A percentile compares a stretch with the other conserved stretches of the same genome.
These are phyloP conservation scores for Bombardia bombarda DNA, from an alignment of 495 filamentous ascomycete species.

Conservation along the genomic window DNA sequence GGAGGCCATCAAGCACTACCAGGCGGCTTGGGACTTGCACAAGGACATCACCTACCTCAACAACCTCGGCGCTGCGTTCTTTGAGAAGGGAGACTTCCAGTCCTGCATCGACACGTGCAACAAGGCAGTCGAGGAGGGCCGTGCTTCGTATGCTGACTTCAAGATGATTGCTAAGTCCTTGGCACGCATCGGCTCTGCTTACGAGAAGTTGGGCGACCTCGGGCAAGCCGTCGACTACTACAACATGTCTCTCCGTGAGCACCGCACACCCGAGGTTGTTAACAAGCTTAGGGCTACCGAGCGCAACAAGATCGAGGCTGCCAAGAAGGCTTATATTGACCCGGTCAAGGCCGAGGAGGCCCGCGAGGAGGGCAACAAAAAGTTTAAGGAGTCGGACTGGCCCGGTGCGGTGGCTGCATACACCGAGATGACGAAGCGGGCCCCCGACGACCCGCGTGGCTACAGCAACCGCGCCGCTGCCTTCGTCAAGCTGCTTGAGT, in stretches of 20 bases:
- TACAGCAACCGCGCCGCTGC: constrained; percentile 97
- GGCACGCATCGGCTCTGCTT: constrained; percentile 79
- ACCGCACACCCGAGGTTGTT: constrained; percentile 90
- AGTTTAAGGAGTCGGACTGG: constrained; percentile 97
- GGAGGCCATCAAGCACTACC: constrained; percentile 88
- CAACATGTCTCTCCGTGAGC: constrained; percentile 88
- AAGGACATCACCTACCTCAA: constrained; percentile 97
- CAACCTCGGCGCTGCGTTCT: constrained; percentile 89
- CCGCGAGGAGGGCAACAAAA: constrained; percentile 85
- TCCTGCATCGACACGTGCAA: constrained; percentile 79
- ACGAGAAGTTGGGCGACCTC: constrained; percentile 83
- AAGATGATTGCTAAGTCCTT: constrained; percentile 97
- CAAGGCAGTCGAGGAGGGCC: constrained; percentile 81
- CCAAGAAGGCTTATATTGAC: constrained; percentile 78
- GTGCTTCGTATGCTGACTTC: constrained; percentile 84
- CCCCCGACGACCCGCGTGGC: constrained; percentile 85
- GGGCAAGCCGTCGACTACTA: constrained; percentile 80
- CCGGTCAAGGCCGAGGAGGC: constrained; percentile 91
- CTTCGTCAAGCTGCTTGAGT: constrained; percentile 90
- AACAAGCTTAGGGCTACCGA: constrained; percentile 90
- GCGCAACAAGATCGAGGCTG: constrained; percentile 71
- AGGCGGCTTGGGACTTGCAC: constrained; percentile 86
- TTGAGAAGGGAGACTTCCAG: constrained; percentile 90
- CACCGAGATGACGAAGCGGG: constrained; percentile 93
- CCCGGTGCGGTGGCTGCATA: constrained; percentile 93